Evolutionary conservation across 768 basidiomycete species (phyloP).

Genomic region (Lentinula sp.): DNA sequence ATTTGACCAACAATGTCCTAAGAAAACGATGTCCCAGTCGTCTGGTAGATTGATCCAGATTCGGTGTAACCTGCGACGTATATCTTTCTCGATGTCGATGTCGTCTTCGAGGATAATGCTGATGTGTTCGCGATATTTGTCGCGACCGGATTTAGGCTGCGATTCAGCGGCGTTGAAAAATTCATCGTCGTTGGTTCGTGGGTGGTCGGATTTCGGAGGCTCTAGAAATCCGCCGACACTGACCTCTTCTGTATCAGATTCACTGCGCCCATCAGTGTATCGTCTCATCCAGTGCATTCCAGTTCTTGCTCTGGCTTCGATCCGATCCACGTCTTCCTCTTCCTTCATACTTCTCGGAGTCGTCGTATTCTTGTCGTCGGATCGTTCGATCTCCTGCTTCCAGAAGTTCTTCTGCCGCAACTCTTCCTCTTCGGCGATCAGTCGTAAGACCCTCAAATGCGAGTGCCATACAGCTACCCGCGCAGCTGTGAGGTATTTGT

Average conservation of each 20-base stretch:
- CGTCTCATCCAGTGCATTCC: background rate
- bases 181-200: background rate
- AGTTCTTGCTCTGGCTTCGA: background rate
- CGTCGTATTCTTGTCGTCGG: background rate
- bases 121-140: background rate
- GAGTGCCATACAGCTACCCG: constrained; percentile 5
- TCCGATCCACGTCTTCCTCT: background rate
- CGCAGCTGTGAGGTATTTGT: background rate
- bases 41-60: constrained; percentile 50
- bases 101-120: constrained; percentile 6
- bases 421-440: background rate
- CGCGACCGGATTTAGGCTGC: background rate
- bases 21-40: constrained; percentile 70
- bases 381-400: background rate
- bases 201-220: background rate
- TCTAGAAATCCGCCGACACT: background rate
- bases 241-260: background rate
- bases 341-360: background rate
- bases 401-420: background rate
- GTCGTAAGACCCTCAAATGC: background rate
- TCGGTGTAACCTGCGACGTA: constrained; percentile 1
- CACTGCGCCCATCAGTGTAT: background rate
- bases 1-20: constrained; percentile 80
- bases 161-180: background rate
- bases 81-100: constrained; percentile 6